Conservation (phyloP, 1,284 basidiomycete genomes). For the Sanghuangporus sanghuang region DNA sequence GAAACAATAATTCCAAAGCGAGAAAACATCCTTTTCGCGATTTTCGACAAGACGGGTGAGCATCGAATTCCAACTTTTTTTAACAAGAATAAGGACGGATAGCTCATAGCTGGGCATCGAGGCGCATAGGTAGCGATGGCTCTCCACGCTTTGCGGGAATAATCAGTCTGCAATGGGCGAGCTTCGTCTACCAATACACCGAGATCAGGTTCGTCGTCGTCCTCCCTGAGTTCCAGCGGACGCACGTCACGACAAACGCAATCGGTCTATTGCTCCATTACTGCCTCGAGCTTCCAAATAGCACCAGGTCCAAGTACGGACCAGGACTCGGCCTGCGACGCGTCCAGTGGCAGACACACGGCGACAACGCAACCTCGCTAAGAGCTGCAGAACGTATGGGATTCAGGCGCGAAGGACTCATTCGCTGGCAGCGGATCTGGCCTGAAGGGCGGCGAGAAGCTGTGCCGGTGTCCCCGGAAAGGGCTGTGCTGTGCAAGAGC, state of each 20-base stretch:
- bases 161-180: constrained; percentile 32
- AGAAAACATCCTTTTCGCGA: constrained; percentile 27
- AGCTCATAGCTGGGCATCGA: constrained; percentile 10
- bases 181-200: constrained; percentile 26
- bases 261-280: constrained; percentile 55
- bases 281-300: constrained; percentile 41
- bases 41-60: constrained; percentile 36
- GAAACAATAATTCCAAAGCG: constrained; percentile 17
- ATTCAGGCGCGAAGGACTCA: constrained; percentile 49
- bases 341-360: constrained; percentile 58
- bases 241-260: constrained; percentile 58
- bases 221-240: constrained; percentile 52
- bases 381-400: constrained; percentile 54
- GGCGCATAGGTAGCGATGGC: neutral
- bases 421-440: constrained; percentile 50
- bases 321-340: constrained; percentile 55
- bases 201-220: constrained; percentile 42
- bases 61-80: neutral
- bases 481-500: constrained; percentile 19
- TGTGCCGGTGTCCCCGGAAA: constrained; percentile 24
- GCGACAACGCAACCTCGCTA: constrained; percentile 44
- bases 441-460: constrained; percentile 31
- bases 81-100: neutral
- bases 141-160: constrained; percentile 31
- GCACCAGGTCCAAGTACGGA: constrained; percentile 19